These are phyloP conservation scores for Trichocomaceae sp. DNA, from an alignment of 2,329 filamentous ascomycete genomes.

Conservation along the genomic window DNA sequence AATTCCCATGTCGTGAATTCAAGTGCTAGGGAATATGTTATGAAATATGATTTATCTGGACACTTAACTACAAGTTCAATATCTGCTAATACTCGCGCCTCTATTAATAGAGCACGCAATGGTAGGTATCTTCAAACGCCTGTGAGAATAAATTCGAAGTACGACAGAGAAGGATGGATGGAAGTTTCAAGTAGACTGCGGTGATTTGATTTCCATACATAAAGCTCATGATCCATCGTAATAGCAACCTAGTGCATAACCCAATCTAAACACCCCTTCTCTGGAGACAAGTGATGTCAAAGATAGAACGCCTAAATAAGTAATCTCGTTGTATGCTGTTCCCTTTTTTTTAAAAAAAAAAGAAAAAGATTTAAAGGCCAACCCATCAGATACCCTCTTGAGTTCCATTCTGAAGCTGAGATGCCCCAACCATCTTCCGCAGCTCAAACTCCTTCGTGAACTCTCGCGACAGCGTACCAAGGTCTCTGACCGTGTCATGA, in stretches of 20 bases:
- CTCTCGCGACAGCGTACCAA: conserved; percentile 72
- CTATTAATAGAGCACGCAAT: too few relatives aligned
- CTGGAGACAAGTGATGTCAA: background rate
- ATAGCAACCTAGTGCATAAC: conserved; percentile 2
- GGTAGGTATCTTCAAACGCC: too few relatives aligned
- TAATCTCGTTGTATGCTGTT: too few relatives aligned
- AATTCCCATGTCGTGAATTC: too few relatives aligned
- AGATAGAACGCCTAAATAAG: background rate
- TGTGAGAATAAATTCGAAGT: too few relatives aligned
- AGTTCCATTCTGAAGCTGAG: conserved; percentile 40
- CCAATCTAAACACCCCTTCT: background rate
- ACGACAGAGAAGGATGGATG: background rate
- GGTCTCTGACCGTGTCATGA: conserved; percentile 72
- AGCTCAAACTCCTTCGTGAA: conserved; percentile 91
- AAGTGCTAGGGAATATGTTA: too few relatives aligned
- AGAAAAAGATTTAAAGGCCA: conserved; percentile 7
- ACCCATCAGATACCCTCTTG: too few relatives aligned
- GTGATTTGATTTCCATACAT: background rate
- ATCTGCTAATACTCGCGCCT: too few relatives aligned
- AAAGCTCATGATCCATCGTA: background rate
- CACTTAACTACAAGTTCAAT: too few relatives aligned
- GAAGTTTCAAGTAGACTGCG: background rate
- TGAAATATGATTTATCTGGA: too few relatives aligned
- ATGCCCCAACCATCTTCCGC: conserved; percentile 71
- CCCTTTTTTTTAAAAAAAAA: background rate